Evolutionary conservation across 2,329 filamentous ascomycete species (phyloP), one percentile per base, ranked within the genome.

Genomic region (Orbilia brochopaga): DNA sequence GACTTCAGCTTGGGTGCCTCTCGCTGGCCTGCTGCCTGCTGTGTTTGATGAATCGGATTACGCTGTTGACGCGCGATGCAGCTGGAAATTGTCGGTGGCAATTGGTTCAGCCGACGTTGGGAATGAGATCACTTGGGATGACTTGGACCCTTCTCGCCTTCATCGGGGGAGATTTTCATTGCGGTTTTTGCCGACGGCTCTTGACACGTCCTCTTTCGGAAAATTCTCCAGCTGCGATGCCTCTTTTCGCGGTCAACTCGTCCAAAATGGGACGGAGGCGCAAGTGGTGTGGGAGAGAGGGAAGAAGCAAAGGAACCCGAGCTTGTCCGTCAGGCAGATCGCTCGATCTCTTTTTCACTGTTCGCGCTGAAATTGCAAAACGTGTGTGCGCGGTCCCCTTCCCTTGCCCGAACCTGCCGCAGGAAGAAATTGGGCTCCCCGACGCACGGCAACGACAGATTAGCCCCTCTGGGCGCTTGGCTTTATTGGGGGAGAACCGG

Each of bases 151-250:
- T 42, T 42, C n/a, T 42, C 37, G 13, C 2, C n/a, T 13, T 17
- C n/a, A 17, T 42, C 37, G 13, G 37, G 37, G 37, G 15, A 48
- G 62, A 66, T 66, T 44, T 66, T 66, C 55, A 59, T 60, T 54
- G 37, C 62, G 58, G 58, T 59, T 27, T 23, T 11, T 19, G 32
- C 19, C 13, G 46, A 44, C 44, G 54, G 42, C 54, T 61, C 11
- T 24, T 53, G 24, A 58, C 60, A 50, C 57, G 63, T 69, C 66
- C 66, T 40, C 54, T 70, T 70, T 64, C 13, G 66, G 51, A 59
- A 59, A 46, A 44, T 13, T 46, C 40, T 55, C 32, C 35, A 42
- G 35, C 48, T 54, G 50, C 66, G 40, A 32, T 40, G 44, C 17
- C 52, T 62, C 37, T 56, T 24, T 59, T 32, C 27, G 27, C 27